Base-by-base conservation (phyloP, 2,329 filamentous ascomycete genomes). In the Colletotrichum cereale region DNA sequence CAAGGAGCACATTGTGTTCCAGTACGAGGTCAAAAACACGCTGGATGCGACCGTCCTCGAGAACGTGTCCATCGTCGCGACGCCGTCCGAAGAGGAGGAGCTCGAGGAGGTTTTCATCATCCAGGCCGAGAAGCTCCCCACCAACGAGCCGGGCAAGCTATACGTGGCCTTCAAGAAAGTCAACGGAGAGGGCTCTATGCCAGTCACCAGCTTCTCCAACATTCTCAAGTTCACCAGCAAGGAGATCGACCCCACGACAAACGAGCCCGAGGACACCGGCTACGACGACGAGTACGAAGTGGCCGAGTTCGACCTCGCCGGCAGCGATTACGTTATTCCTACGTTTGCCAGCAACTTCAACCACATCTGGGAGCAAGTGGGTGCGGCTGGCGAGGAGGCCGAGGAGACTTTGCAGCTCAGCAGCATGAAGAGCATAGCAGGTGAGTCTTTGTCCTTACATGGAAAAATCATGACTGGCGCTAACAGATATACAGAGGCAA, bases 261-360 rank as follows among this genome's bases (percentile, higher is more conserved):
- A 91, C 75, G 95, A 98, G 83, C 93, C 96, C 0, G 96, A 99
- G 81, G 95, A 97, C 21, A 88, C 85, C 57, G 96, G 96, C 56
- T 98, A 98, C 81, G 96, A 98, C 64, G 96, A 99, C 78, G 96
- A 99, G 84, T 99, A 99, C 80, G 94, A 98, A 84, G 93, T 98
- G 72, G 94, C 96, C 73, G 95, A 98, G 79, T 90, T 98, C 73
- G 95, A 98, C 73, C 89, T 99, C 72, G 89, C 90, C 24, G 96
- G 96, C 70, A 95, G 94, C 75, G 96, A 99, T 82, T 99, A 98
- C 82, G 91, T 99, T 73, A 89, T 97, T 58, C 96, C 96, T 26
- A 92, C 94, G 2, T 99, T 97, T 81, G 95, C 95, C 24, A 93
- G 95, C 80, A 97, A 94, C 86, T 99, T 98, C 80, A 94, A 93